Base-by-base conservation (phyloP, 768 basidiomycete species). In the Termitomyces eurrhizus region DNA sequence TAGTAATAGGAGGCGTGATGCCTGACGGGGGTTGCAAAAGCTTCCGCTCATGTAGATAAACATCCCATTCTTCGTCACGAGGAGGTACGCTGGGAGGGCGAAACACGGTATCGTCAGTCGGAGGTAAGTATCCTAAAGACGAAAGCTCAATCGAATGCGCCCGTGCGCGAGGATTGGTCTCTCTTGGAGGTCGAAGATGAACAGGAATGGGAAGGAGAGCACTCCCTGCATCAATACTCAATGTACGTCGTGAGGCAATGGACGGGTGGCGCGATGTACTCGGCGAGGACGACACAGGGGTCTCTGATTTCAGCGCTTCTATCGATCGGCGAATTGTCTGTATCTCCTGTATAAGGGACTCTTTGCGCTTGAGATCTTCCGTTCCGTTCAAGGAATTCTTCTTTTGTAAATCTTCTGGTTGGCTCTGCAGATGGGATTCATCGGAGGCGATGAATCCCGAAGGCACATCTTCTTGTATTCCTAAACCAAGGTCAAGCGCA, bases 11-110 rank as follows among this genome's bases (percentile, higher is more conserved):
- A n/a, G 86, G 79, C 16, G 91, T 84, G 48, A 92, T 81, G 7
- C 92, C 91, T 21, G 87, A 81, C 11, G 92, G 92, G 46, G 93
- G 92, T 67, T 92, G 90, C 62, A 95, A 73, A 16, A 97, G 78
- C 69, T 89, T 92, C 58, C 94, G 84, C 53, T 95, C 92, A 49
- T 85, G 86, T 52, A 94, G 81, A 71, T 97, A 96, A 48, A 82
- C 74, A 63, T 95, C 90, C 94, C 94, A 97, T 64, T 90, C 87
- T n/a, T 83, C 80, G 46, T 90, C 85, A 52, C 81, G 83, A 44
- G 90, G 73, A n/a, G 90, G 89, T 6, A 79, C 87, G 65, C 89
- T 91, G 0, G 84, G 87, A 16, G 91, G 89, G 42, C 90, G 80
- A 58, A 80, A 79, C 57, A 89, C 85, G 1, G 85, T 77, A 57